Evolutionary conservation across 805 yeast genomes (phyloP).

Genomic region (Zygotorulaspora sp.): DNA sequence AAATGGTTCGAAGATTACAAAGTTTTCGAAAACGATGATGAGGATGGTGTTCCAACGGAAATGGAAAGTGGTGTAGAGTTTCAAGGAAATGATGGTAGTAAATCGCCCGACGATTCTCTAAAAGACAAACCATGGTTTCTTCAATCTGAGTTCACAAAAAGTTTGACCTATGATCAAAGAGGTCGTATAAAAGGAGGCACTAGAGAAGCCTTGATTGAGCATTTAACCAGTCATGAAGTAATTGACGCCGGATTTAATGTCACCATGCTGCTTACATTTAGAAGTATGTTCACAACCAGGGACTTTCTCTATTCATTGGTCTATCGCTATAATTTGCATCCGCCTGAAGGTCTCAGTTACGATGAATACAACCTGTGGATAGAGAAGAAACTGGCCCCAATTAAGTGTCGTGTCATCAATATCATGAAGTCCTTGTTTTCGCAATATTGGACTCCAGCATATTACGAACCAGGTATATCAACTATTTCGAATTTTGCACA

Average conservation of each 20-base stretch:
- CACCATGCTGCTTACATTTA: conserved; percentile 68
- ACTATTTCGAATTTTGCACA: conserved; percentile 41
- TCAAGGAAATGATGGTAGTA: conserved; percentile 4
- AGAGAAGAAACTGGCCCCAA: conserved; percentile 61
- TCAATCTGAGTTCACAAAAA: conserved; percentile 60
- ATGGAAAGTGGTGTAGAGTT: conserved; percentile 7
- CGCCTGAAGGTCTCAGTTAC: conserved; percentile 83
- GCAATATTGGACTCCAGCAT: conserved; percentile 64
- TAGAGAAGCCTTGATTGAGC: conserved; percentile 68
- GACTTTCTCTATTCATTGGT: conserved; percentile 58
- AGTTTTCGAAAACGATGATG: conserved; percentile 21
- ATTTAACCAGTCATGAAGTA: conserved; percentile 68
- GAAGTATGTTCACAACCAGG: conserved; percentile 64
- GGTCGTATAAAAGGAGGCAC: conserved; percentile 84
- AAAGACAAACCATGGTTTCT: conserved; percentile 65
- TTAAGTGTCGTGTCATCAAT: conserved; percentile 59
- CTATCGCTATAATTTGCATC: conserved; percentile 61
- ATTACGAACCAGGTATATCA: conserved; percentile 44
- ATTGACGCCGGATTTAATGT: conserved; percentile 60
- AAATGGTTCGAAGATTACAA: conserved; percentile 24
- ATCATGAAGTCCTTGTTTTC: conserved; percentile 63
- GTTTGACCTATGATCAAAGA: conserved; percentile 56
- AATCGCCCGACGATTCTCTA: conserved; percentile 33
- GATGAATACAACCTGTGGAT: conserved; percentile 80
- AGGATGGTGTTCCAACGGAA: conserved; percentile 2